Evolutionary conservation across 2,329 filamentous ascomycete genomes (phyloP).

Genomic region (Fusarium foetens): DNA sequence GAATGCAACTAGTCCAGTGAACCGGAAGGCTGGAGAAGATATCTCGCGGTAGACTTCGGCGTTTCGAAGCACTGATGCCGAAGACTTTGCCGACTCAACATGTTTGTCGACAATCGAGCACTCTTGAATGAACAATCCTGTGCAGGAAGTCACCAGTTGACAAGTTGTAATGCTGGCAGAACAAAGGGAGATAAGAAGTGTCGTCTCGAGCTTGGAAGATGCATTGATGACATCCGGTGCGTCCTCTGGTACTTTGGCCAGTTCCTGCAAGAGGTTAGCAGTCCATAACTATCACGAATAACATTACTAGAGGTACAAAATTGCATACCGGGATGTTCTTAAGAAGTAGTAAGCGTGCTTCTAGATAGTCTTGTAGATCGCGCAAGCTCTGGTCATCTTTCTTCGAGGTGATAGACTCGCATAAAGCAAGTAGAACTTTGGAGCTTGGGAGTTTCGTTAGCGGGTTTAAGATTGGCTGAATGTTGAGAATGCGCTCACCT

Average conservation of each 20-base stretch:
- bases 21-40: conserved; percentile 70
- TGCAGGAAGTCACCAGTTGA: conserved; percentile 70
- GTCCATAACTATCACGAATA: background rate
- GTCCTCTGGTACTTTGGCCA: conserved; percentile 64
- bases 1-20: conserved; percentile 76
- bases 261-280: conserved; percentile 56
- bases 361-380: conserved; percentile 65
- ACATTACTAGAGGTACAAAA: background rate
- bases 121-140: conserved; percentile 71
- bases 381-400: conserved; percentile 57
- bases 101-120: conserved; percentile 64
- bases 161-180: conserved; percentile 73
- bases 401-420: conserved; percentile 58
- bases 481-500: conserved; percentile 53
- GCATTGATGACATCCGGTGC: conserved; percentile 64
- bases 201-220: conserved; percentile 68
- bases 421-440: conserved; percentile 58
- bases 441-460: conserved; percentile 41
- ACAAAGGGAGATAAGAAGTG: conserved; percentile 71
- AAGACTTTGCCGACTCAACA: conserved; percentile 60
- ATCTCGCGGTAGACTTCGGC: conserved; percentile 70
- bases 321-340: conserved; percentile 60
- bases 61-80: conserved; percentile 67
- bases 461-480: background rate
- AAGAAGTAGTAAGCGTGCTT: conserved; percentile 64